Evolutionary conservation across 1,284 basidiomycete species (phyloP).

Genomic region (Meira nashicola): DNA sequence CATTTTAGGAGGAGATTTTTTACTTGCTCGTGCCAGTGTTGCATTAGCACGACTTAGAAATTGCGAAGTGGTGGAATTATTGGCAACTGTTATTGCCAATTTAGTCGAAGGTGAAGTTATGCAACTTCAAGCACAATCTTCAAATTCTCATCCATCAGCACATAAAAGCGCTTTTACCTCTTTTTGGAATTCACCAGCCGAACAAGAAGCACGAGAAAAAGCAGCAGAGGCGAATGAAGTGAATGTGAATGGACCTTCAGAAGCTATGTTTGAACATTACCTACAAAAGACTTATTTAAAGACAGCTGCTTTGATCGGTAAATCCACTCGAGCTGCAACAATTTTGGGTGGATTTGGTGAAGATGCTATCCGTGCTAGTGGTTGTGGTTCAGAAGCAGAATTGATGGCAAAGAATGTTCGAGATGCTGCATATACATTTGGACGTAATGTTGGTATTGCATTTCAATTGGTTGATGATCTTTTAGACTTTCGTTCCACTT

Average conservation of each 20-base stretch:
- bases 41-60: slow-evolving; percentile 81
- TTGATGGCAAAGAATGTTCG: slow-evolving; percentile 62
- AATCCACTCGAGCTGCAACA: slow-evolving; percentile 79
- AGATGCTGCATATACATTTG: slow-evolving; percentile 88
- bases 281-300: slow-evolving; percentile 93
- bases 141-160: background rate
- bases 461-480: slow-evolving; percentile 81
- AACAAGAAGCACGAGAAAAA: slow-evolving; percentile 2
- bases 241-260: slow-evolving; percentile 39
- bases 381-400: slow-evolving; percentile 12
- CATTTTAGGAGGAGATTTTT: slow-evolving; percentile 89
- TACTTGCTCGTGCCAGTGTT: slow-evolving; percentile 84
- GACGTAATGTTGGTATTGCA: slow-evolving; percentile 72
- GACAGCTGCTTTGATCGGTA: slow-evolving; percentile 92
- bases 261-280: slow-evolving; percentile 75
- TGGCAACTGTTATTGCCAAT: slow-evolving; percentile 87
- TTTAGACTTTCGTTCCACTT: slow-evolving; percentile 72
- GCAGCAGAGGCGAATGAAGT: background rate
- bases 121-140: slow-evolving; percentile 61
- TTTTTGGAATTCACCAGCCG: slow-evolving; percentile 21
- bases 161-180: slow-evolving; percentile 15
- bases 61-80: slow-evolving; percentile 84
- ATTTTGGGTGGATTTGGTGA: slow-evolving; percentile 78
- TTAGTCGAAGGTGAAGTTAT: slow-evolving; percentile 94
- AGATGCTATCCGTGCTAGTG: slow-evolving; percentile 56